Conservation (phyloP, 2,329 filamentous ascomycete genomes). For the Exophiala bonariae region DNA sequence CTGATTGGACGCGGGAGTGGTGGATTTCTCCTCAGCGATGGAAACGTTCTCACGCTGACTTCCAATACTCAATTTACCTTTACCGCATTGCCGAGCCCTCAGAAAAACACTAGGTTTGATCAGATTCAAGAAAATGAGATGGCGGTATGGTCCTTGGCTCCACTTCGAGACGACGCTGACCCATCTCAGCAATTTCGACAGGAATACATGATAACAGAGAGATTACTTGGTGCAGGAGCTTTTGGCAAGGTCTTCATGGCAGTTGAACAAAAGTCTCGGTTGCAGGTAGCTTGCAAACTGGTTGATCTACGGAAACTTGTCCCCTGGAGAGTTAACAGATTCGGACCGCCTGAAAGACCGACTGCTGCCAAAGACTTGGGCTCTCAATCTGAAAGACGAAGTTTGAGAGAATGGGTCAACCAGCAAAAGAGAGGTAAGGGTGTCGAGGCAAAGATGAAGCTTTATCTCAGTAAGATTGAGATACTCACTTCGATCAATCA, state of each 20-base stretch:
- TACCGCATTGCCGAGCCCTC: constrained; percentile 19
- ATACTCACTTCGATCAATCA: constrained; percentile 56
- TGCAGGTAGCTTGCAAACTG: constrained; percentile 48
- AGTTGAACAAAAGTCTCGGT: constrained; percentile 29
- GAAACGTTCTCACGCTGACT: constrained; percentile 37
- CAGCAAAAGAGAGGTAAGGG: constrained; percentile 24
- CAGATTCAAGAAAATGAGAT: constrained; percentile 36
- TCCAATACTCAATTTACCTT: constrained; percentile 25
- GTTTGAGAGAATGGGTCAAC: constrained; percentile 23
- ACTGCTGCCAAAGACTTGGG: constrained; percentile 24
- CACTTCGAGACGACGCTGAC: constrained; percentile 11
- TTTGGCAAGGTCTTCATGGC: constrained; percentile 47
- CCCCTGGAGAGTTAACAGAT: constrained; percentile 5
- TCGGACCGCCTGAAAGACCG: constrained; percentile 18
- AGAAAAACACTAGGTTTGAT: constrained; percentile 26
- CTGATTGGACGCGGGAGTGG: constrained; percentile 35
- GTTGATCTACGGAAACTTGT: constrained; percentile 38
- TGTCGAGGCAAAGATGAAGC: constrained; percentile 32
- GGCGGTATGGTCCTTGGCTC: constrained; percentile 28
- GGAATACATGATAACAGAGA: constrained; percentile 38
- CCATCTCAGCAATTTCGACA: constrained; percentile 33
- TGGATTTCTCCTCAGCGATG: constrained; percentile 39
- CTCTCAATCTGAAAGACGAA: constrained; percentile 13
- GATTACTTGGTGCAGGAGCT: constrained; percentile 43
- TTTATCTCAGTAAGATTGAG: constrained; percentile 40